Conservation (phyloP, 2,329 filamentous ascomycete genomes). For the Cadophora sp. region DNA sequence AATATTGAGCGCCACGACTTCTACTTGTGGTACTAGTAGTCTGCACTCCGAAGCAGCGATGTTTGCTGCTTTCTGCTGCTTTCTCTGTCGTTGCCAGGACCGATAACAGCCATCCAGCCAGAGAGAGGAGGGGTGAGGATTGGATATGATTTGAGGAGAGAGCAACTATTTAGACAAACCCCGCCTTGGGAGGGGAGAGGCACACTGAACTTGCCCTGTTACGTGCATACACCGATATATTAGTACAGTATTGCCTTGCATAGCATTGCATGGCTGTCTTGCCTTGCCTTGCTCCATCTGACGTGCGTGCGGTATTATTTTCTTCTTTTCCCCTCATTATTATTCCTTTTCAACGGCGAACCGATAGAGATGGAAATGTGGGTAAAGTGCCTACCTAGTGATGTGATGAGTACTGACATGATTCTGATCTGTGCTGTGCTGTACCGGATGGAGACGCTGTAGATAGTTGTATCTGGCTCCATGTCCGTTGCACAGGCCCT, state of each 20-base stretch:
- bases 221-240: slow-evolving; percentile 15
- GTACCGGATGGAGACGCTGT: not conserved
- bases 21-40: not conserved
- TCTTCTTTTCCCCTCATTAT: not conserved
- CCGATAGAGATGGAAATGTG: not conserved
- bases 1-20: slow-evolving; percentile 27
- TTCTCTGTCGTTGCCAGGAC: not conserved
- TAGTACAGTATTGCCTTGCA: not conserved
- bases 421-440: slow-evolving; percentile 3
- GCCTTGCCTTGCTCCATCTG: slow-evolving; percentile 3
- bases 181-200: not conserved
- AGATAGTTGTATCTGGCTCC: not conserved
- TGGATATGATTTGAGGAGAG: not conserved
- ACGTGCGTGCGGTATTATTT: not conserved
- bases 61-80: not conserved
- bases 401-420: not conserved
- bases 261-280: no score
- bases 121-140: not conserved
- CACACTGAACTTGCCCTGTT: not conserved
- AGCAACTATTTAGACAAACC: not conserved
- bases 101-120: not conserved
- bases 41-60: no score
- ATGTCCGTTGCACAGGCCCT: not conserved
- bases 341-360: not conserved
- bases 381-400: not conserved